Percentiles rank a stretch among this genome's conserved stretches.
These are phyloP conservation scores for Conticribra guillardii DNA, from an alignment of 108 stramenopile genomes.

Conservation along the genomic window DNA sequence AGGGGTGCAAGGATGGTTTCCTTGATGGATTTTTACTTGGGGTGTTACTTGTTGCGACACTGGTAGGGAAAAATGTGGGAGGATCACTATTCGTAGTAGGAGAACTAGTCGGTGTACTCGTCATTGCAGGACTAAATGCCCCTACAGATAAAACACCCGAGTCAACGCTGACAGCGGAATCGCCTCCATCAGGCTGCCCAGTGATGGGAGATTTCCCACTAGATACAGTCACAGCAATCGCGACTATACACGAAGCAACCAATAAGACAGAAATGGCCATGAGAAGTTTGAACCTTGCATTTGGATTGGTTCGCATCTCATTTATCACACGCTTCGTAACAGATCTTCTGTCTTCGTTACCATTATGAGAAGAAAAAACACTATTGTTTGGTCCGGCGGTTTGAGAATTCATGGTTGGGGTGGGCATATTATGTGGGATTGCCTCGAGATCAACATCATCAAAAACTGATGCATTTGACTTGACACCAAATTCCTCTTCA, in stretches of 20 bases:
- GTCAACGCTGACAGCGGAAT: background rate
- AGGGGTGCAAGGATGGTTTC: background rate
- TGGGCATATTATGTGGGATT: conserved; percentile 6
- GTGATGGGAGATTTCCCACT: conserved; percentile 4
- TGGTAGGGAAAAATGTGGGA: background rate
- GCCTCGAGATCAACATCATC: conserved; percentile 48
- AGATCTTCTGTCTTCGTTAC: background rate
- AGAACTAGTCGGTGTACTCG: background rate
- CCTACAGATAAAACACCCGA: too few species aligned
- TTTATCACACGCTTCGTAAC: conserved; percentile 19
- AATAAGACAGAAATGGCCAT: conserved; percentile 12
- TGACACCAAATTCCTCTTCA: conserved; percentile 4
- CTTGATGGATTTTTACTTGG: background rate
- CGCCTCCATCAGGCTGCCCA: conserved; percentile 5
- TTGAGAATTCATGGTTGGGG: background rate
- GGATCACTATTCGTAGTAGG: background rate
- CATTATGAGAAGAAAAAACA: background rate
- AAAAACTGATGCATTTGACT: conserved; percentile 6
- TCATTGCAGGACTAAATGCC: background rate
- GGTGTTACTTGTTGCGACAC: background rate
- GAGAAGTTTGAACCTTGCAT: conserved; percentile 29
- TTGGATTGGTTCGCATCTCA: conserved; percentile 33
- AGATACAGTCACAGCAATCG: conserved; percentile 19
- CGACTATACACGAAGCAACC: conserved; percentile 21
- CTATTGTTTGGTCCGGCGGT: background rate